Evolutionary conservation across 2,329 filamentous ascomycete genomes (phyloP).

Genomic region (Amesomyces nigricolor): DNA sequence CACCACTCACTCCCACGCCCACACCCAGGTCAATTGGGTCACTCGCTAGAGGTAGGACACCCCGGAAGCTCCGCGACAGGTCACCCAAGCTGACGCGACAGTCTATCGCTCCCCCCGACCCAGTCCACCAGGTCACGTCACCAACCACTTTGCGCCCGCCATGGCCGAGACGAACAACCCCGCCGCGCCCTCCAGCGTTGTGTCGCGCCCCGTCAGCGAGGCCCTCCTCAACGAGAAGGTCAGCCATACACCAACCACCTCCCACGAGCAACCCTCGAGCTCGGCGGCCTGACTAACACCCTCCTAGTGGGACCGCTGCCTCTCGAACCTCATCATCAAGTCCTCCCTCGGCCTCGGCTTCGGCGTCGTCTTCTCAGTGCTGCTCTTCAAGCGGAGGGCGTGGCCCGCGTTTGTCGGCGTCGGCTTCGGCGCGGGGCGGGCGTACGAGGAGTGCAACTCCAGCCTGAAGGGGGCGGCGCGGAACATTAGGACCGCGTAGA

Average conservation of each 20-base stretch:
- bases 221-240: constrained; percentile 99
- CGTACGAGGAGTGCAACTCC: constrained; percentile 97
- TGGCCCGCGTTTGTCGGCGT: constrained; percentile 95
- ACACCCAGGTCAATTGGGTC: constrained; percentile 10
- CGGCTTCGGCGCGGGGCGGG: constrained; percentile 91
- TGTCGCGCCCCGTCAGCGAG: constrained; percentile 88
- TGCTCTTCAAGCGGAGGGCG: constrained; percentile 94
- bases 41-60: constrained; percentile 1
- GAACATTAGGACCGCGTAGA: constrained; percentile 37
- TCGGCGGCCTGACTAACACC: not conserved
- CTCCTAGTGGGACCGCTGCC: constrained; percentile 92
- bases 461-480: constrained; percentile 58
- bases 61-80: not conserved
- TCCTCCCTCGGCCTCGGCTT: constrained; percentile 94
- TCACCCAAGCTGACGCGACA: not conserved
- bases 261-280: not conserved
- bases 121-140: constrained; percentile 6
- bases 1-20: constrained; percentile 6
- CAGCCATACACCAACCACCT: constrained; percentile 28
- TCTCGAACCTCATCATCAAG: constrained; percentile 95
- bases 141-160: constrained; percentile 25
- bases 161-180: constrained; percentile 53
- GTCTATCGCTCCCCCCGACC: not conserved
- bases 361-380: constrained; percentile 96
- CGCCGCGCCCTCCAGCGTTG: constrained; percentile 55